phyloP scores from a whole-genome alignment of 805 yeast species.

The Henningerozyma blattae region DNA sequence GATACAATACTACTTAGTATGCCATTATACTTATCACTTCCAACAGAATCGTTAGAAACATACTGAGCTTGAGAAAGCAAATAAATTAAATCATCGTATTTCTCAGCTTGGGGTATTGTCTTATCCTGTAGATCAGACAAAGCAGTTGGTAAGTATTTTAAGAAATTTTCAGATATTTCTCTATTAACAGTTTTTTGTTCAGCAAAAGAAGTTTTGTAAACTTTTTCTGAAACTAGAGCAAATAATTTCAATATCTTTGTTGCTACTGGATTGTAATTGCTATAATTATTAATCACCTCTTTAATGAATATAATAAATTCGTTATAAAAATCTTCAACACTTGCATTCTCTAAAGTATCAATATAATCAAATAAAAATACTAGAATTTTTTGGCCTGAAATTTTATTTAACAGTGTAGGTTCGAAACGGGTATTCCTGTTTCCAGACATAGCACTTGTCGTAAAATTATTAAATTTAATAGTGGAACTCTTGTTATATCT shows the following conservation, averaged over 20 bases:
- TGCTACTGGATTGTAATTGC: constrained; percentile 36
- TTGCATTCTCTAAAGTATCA: constrained; percentile 57
- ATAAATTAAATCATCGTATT: not conserved
- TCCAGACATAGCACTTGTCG: not conserved
- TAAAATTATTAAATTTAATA: constrained; percentile 8
- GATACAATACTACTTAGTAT: constrained; percentile 40
- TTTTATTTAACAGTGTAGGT: constrained; percentile 36
- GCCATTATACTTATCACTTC: constrained; percentile 42
- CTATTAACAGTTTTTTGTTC: constrained; percentile 46
- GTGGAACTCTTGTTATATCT: constrained; percentile 15
- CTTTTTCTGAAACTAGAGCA: constrained; percentile 40
- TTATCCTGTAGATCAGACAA: constrained; percentile 10
- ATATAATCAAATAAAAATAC: constrained; percentile 50
- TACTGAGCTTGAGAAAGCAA: constrained; percentile 11
- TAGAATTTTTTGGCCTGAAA: constrained; percentile 35
- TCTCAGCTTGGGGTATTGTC: not conserved
- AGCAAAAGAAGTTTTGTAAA: constrained; percentile 48
- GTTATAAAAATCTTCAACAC: constrained; percentile 68
- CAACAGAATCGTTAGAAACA: constrained; percentile 15
- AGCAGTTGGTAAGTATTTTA: constrained; percentile 25
- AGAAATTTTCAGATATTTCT: constrained; percentile 38
- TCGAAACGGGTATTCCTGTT: constrained; percentile 9
- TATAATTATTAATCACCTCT: constrained; percentile 38
- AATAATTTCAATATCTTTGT: constrained; percentile 43
- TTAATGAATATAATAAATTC: constrained; percentile 46